Evolutionary conservation across 2,329 filamentous ascomycete genomes (phyloP), one percentile per base, ranked within the genome.

Genomic region (Ophiostoma himal-ulmi): DNA sequence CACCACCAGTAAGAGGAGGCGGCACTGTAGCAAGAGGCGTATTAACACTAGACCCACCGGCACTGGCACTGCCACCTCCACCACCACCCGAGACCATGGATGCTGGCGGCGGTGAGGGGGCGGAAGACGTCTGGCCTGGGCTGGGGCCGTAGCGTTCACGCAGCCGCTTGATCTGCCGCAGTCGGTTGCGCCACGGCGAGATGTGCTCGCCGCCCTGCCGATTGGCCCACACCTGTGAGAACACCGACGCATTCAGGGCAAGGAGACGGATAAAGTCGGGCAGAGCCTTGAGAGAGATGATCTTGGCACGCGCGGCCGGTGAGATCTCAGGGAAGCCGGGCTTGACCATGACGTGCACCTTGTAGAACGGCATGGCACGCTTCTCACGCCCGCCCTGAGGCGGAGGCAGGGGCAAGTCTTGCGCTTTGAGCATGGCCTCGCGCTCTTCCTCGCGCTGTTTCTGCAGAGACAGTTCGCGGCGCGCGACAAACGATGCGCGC

Each of bases 161-260:
- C 68, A 99, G 84, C 64, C 88, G 86, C 77, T 91, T 90, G 77
- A 99, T 96, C 78, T 94, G 91, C 67, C 91, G 88, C 14, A 98
- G 85, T 67, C 95, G 89, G 75, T 90, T 92, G 71, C 93, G 89
- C 95, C 95, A 98, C 10, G 92, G 92, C 13, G 93, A 95, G 39
- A 95, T 85, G 76, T 96, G 89, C 78, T 96, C 93, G 70, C 91
- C 91, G 6, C 89, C 90, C 73, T 91, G 87, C 66, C 89, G 85
- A 76, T 88, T 89, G 66, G 88, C 87, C 93, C 94, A 97, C n/a
- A 97, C 94, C 64, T 91, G 86, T 1, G 91, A 93, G 78, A 98
- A 97, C 10, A 98, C 92, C 17, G 92, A 96, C 0, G 95, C 94
- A 77, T 97, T 98, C 73, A 99, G 86, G 0, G 94, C 93, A 22